phyloP scores from a whole-genome alignment of 2,329 filamentous ascomycete genomes.

The Penicillium sp. region DNA sequence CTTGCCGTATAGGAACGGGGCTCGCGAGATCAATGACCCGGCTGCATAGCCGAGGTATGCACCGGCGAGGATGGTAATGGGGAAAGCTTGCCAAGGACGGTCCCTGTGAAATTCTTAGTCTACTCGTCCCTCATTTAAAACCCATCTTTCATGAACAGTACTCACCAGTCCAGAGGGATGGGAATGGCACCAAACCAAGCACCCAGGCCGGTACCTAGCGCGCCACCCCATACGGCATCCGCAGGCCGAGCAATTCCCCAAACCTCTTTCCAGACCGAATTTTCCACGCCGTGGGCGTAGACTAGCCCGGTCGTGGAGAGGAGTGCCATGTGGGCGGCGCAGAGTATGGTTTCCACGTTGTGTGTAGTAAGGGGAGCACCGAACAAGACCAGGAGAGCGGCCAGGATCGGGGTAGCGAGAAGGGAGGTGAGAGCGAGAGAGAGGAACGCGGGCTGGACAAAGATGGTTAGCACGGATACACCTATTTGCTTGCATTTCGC shows the following conservation, averaged over 20 bases:
- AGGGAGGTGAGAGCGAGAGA: conserved; percentile 62
- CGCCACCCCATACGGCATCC: conserved; percentile 82
- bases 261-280: conserved; percentile 69
- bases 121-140: background rate
- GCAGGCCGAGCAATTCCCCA: conserved; percentile 72
- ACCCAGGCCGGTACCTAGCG: conserved; percentile 77
- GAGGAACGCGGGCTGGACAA: conserved; percentile 68
- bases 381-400: conserved; percentile 76
- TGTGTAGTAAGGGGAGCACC: conserved; percentile 89
- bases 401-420: conserved; percentile 61
- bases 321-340: conserved; percentile 78
- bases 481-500: too few relatives aligned
- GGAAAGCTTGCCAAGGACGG: conserved; percentile 98
- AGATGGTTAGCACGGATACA: background rate
- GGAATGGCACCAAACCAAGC: conserved; percentile 94
- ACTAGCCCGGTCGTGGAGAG: conserved; percentile 79
- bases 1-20: conserved; percentile 40
- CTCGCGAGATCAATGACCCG: conserved; percentile 51
- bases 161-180: conserved; percentile 88
- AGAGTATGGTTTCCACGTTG: conserved; percentile 75
- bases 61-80: conserved; percentile 85
- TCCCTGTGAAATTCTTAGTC: conserved; percentile 58
- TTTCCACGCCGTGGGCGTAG: conserved; percentile 82
- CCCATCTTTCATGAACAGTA: conserved; percentile 11
- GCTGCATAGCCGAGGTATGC: conserved; percentile 77